Conservation (phyloP, 1,284 basidiomycete genomes). For the Somion occarium region DNA sequence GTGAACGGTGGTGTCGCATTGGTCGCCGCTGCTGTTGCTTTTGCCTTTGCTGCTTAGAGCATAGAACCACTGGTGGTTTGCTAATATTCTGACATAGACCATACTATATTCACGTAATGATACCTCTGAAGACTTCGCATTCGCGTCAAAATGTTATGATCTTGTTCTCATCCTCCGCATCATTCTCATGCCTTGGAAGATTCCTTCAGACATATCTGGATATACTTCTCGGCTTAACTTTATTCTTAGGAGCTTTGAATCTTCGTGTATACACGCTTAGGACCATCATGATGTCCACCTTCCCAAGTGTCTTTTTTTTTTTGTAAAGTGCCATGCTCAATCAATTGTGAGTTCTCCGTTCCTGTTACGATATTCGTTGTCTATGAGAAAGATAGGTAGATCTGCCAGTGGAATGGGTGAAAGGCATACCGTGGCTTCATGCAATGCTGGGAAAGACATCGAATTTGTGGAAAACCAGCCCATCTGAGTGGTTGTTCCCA, state of each 20-base stretch:
- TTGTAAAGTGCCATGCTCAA: too few species aligned
- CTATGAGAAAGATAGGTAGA: too few species aligned
- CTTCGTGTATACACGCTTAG: too few species aligned
- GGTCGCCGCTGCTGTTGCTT: constrained; percentile 1
- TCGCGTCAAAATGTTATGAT: background rate
- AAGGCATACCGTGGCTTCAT: too few species aligned
- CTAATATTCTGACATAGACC: background rate
- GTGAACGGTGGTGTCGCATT: background rate
- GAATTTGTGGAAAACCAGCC: background rate
- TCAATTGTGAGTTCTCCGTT: too few species aligned
- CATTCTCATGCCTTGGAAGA: background rate
- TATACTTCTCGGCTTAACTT: too few species aligned
- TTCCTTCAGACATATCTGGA: too few species aligned
- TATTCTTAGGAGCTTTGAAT: too few species aligned
- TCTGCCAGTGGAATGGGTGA: too few species aligned
- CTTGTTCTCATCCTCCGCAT: background rate
- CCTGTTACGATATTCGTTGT: too few species aligned
- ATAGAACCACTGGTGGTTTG: background rate
- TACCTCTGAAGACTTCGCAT: background rate
- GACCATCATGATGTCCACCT: too few species aligned
- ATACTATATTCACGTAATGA: background rate
- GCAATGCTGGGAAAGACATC: background rate
- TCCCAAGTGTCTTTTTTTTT: too few species aligned
- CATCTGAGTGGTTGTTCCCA: background rate
- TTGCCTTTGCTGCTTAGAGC: constrained; percentile 3